Evolutionary conservation across 805 yeast species (phyloP).

Genomic region (Kazachstania kunashirensis): DNA sequence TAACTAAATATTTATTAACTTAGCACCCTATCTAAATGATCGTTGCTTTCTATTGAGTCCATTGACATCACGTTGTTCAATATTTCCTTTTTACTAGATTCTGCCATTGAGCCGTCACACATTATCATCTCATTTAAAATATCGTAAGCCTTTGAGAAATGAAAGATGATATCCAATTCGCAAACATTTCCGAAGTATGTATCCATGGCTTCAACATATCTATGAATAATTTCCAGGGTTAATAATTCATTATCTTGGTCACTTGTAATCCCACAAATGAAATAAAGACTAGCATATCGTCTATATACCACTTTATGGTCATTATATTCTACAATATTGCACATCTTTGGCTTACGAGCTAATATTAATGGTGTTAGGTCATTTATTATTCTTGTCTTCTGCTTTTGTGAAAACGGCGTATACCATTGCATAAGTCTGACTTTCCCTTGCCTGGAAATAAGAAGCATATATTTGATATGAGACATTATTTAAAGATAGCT

Average conservation of each 20-base stretch:
- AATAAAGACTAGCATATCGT: slow-evolving; percentile 87
- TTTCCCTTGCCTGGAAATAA: slow-evolving; percentile 91
- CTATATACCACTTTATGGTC: slow-evolving; percentile 73
- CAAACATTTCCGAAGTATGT: slow-evolving; percentile 91
- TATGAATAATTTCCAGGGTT: slow-evolving; percentile 77
- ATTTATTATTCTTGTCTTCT: slow-evolving; percentile 70
- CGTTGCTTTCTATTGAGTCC: slow-evolving; percentile 77
- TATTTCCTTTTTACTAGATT: slow-evolving; percentile 72
- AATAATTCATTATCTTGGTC: slow-evolving; percentile 66
- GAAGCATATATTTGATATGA: slow-evolving; percentile 59
- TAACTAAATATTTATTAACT: slow-evolving; percentile 18
- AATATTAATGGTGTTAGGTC: slow-evolving; percentile 82
- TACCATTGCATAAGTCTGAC: slow-evolving; percentile 93
- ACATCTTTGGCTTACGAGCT: slow-evolving; percentile 85
- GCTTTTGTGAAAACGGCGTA: slow-evolving; percentile 70
- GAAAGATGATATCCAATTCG: slow-evolving; percentile 92
- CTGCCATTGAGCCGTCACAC: slow-evolving; percentile 76
- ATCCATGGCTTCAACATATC: slow-evolving; percentile 96
- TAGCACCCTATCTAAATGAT: slow-evolving; percentile 41
- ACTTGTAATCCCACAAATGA: slow-evolving; percentile 61
- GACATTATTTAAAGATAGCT: too few relatives aligned
- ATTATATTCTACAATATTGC: slow-evolving; percentile 82
- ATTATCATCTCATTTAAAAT: slow-evolving; percentile 81
- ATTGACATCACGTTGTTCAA: slow-evolving; percentile 69
- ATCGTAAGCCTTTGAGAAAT: slow-evolving; percentile 88